Conservation (phyloP, 768 basidiomycete genomes). For the Infundibulicybe gibba region DNA sequence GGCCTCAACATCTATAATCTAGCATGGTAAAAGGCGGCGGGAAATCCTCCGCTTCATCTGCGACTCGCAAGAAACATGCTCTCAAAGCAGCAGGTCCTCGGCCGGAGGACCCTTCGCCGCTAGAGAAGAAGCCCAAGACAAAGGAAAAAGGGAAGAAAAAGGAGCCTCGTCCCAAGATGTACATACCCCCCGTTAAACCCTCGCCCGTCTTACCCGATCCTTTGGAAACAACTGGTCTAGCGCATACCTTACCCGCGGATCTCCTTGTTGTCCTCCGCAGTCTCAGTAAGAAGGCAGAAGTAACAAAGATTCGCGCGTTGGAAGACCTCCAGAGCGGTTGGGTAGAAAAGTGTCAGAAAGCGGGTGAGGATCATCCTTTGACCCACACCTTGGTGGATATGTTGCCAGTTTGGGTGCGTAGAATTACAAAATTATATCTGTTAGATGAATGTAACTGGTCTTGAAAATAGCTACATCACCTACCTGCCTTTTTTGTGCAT, state of each 20-base stretch:
- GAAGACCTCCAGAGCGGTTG: slow-evolving; percentile 76
- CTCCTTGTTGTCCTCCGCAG: slow-evolving; percentile 77
- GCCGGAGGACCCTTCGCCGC: slow-evolving; percentile 30
- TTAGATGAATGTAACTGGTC: background rate
- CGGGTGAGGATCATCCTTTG: slow-evolving; percentile 36
- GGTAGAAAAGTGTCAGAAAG: slow-evolving; percentile 51
- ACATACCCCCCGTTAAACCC: slow-evolving; percentile 83
- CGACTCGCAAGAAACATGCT: slow-evolving; percentile 91
- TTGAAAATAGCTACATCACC: slow-evolving; percentile 68
- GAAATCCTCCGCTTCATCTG: slow-evolving; percentile 82
- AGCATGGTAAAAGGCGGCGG: slow-evolving; percentile 37
- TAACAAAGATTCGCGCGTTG: slow-evolving; percentile 80
- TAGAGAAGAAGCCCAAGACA: slow-evolving; percentile 46
- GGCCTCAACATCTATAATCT: too few relatives aligned
- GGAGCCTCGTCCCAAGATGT: slow-evolving; percentile 80
- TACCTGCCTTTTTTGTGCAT: slow-evolving; percentile 78
- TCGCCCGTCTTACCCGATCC: slow-evolving; percentile 76
- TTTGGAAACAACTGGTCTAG: slow-evolving; percentile 79
- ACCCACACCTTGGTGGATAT: slow-evolving; percentile 48
- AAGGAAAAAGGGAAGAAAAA: slow-evolving; percentile 56
- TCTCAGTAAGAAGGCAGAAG: slow-evolving; percentile 85
- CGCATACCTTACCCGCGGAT: slow-evolving; percentile 71
- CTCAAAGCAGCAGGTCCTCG: slow-evolving; percentile 53
- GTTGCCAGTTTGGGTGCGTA: slow-evolving; percentile 85
- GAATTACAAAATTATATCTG: background rate